Evolutionary conservation across 2,329 filamentous ascomycete genomes (phyloP).

Genomic region (Sclerotinia minor): DNA sequence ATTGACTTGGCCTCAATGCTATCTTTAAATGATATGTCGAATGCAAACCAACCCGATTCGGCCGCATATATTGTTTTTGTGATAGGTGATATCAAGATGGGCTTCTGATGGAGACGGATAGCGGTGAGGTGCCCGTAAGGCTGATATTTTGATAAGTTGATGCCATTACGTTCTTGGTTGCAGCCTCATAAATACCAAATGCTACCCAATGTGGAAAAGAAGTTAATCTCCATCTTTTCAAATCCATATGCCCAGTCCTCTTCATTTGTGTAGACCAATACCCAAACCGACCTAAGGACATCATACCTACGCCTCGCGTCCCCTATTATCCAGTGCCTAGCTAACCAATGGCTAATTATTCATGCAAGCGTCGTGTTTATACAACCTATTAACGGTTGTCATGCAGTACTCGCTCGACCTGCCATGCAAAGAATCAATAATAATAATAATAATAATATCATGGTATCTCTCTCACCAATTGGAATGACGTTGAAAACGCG

Average conservation of each 20-base stretch:
- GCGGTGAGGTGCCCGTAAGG: not conserved
- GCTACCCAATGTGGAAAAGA: not conserved
- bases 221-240: not conserved
- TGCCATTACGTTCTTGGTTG: not conserved
- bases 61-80: no score
- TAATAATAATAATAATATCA: not conserved
- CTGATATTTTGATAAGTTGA: not conserved
- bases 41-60: constrained; percentile 2
- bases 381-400: not conserved
- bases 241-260: not conserved
- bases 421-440: not conserved
- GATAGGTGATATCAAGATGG: not conserved
- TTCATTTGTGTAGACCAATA: no score
- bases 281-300: not conserved
- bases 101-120: no score
- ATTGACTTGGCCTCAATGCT: not conserved
- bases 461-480: constrained; percentile 11
- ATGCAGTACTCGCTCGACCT: not conserved
- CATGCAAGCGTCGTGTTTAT: not conserved
- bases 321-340: not conserved
- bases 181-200: not conserved
- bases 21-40: not conserved
- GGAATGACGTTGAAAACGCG: not conserved
- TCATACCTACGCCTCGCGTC: not conserved
- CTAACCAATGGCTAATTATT: not conserved